Base-by-base conservation (phyloP, 257 asterid species). In the Craterostigma plantagineum region DNA sequence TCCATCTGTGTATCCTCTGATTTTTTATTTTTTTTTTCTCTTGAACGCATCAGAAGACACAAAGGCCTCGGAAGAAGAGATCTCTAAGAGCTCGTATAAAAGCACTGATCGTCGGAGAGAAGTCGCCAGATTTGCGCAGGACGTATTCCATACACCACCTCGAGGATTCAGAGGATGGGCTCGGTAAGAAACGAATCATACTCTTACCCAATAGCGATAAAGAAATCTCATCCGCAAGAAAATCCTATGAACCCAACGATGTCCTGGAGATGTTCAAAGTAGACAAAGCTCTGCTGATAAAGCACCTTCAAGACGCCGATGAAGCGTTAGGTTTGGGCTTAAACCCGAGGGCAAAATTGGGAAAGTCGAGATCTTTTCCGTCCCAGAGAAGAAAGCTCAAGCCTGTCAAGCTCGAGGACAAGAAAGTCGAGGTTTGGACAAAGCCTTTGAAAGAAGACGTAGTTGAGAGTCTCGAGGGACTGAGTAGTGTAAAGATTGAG, bases 311-410 rank as follows among this genome's bases (percentile, higher is more conserved):
- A 43, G 58, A 54, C 37, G 43, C 69, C 14, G 75, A 69, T 49
- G 59, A 52, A 17, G 38, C 60, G 16, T n/a, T 55, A 14, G 51
- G 47, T 51, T 14, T 56, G 65, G 57, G 55, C 73, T 53, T n/a
- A n/a, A n/a, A n/a, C n/a, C n/a, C n/a, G n/a, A n/a, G n/a, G n/a
- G 43, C 67, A 37, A 73, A 54, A 18, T 60, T 79, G 1, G 55
- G 60, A 42, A 76, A 74, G 52, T 74, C 95, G 7, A 80, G 80
- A 58, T 76, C 95, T 16, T 87, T 70, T 27, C 97, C 97, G 34
- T 38, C 52, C 43, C 50, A 68, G 3, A 46, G 59, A 38, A 54
- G 53, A 54, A 70, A 55, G 50, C 48, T 62, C 43, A 72, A 67
- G 65, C 93, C 98, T 23, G 46, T 55, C 27, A 79, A 69, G 54